A percentile compares a stretch with the other conserved stretches of the same genome.
Evolutionary conservation across 257 asterid genomes (phyloP).

Genomic region (Scutellaria minor): DNA sequence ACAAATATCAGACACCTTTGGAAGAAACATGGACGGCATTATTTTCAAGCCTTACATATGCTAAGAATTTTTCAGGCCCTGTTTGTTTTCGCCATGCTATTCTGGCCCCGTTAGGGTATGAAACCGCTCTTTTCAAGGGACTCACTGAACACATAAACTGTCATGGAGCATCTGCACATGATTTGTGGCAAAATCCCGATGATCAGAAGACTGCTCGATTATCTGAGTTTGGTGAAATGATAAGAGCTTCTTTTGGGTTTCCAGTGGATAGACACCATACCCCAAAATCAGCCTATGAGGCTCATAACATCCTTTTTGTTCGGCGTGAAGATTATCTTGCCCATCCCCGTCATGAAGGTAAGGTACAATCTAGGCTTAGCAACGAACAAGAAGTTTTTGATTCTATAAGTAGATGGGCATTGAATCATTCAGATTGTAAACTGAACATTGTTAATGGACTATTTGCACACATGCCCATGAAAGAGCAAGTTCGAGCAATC

Average conservation of each 20-base stretch:
- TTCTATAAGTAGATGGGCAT: constrained; percentile 63
- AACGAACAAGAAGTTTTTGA: constrained; percentile 80
- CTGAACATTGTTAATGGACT: constrained; percentile 71
- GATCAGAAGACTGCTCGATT: constrained; percentile 74
- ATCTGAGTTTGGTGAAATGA: constrained; percentile 97
- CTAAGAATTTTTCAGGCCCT: constrained; percentile 68
- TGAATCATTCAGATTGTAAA: constrained; percentile 54
- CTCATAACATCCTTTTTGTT: constrained; percentile 78
- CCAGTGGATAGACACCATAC: constrained; percentile 57
- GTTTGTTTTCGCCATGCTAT: constrained; percentile 91
- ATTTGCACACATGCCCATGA: constrained; percentile 97
- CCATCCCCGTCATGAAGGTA: constrained; percentile 94
- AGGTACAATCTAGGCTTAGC: constrained; percentile 86
- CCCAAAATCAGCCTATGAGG: constrained; percentile 41
- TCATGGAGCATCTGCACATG: constrained; percentile 72
- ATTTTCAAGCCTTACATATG: constrained; percentile 82
- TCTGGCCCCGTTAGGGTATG: constrained; percentile 91
- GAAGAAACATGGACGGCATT: constrained; percentile 94
- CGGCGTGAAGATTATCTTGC: constrained; percentile 94
- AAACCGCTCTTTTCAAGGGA: constrained; percentile 86
- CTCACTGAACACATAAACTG: constrained; percentile 67
- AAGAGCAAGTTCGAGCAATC: constrained; percentile 89
- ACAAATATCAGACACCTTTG: constrained; percentile 63
- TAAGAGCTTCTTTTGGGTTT: constrained; percentile 77
- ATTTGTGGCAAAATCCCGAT: constrained; percentile 69